These are phyloP conservation scores for Scenedesmus sp. DNA, from an alignment of 163 green algal species.

Conservation along the genomic window DNA sequence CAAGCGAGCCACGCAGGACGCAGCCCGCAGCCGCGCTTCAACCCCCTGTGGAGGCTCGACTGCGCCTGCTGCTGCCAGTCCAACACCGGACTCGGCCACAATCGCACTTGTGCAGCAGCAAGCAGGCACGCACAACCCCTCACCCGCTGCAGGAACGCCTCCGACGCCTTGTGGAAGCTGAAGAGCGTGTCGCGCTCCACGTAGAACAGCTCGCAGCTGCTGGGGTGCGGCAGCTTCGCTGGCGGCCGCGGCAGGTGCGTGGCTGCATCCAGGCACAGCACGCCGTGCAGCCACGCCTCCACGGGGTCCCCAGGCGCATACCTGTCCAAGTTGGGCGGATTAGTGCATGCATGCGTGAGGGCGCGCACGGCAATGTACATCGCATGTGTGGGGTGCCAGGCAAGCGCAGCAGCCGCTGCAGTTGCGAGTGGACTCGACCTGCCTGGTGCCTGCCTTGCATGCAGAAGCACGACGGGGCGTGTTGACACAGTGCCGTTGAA, in stretches of 20 bases:
- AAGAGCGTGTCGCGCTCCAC: conserved; percentile 97
- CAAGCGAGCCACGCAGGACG: too few species aligned
- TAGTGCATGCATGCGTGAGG: too few species aligned
- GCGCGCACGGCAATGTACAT: too few species aligned
- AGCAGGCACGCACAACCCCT: conserved; percentile 72
- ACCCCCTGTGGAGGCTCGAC: too few species aligned
- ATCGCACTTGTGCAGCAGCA: not conserved
- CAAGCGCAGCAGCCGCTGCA: conserved; percentile 95
- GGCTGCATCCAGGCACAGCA: conserved; percentile 96
- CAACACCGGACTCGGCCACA: too few species aligned
- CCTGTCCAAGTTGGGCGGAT: too few species aligned
- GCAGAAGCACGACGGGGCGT: too few species aligned
- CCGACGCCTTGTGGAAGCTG: conserved; percentile 89
- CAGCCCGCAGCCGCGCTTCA: too few species aligned
- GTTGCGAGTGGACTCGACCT: too few species aligned
- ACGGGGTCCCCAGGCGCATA: conserved; percentile 93
- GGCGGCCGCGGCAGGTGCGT: conserved; percentile 84
- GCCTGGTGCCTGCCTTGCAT: too few species aligned
- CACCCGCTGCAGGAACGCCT: conserved; percentile 67
- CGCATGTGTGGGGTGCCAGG: too few species aligned
- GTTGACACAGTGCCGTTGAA: too few species aligned
- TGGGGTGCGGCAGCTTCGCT: conserved; percentile 88
- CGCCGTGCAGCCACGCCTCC: conserved; percentile 94
- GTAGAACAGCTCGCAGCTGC: conserved; percentile 89
- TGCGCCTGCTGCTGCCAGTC: conserved; percentile 49